Base-by-base conservation (phyloP, 306 rosid genomes). In the Astragalus glycyphyllos region DNA sequence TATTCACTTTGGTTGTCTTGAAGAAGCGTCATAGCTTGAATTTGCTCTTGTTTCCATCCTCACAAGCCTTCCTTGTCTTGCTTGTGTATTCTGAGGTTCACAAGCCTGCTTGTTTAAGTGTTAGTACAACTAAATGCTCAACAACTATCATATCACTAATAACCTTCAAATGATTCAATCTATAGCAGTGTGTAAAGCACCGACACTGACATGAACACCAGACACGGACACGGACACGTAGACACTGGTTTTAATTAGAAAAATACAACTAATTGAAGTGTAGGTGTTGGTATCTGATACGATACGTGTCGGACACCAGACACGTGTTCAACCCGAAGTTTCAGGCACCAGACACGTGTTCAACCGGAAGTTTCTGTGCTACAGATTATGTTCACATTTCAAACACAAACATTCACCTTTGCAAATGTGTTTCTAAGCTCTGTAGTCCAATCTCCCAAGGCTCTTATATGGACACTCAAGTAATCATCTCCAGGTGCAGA, bases 401-500 rank as follows among this genome's bases (percentile, higher is more conserved):
- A 46, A 4, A 63, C 41, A 73, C 38, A 14, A 74, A 53, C 44
- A 74, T 75, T 75, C 81, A 93, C 96, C 94, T 88, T 32, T 32
- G 71, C 72, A 66, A 94, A 94, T 77, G 14, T 81, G 11, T 82
- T 75, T 76, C 79, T 79, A 34, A 94, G 98, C 80, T 84, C 96
- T 17, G 81, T 53, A 14, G 98, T 94, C 98, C 97, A 94, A 76
- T 94, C 98, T 45, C 98, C 98, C 40, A 80, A 65, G 48, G 94
- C 75, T 81, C 90, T 41, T 12, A 94, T 83, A 74, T 90, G 98
- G 69, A 89, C 91, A 73, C 97, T 90, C 78, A 94, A 76, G 85
- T 89, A 90, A 49, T 89, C 92, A 72, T 94, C 97, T 65, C 95
- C 96, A 0, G 97, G 97, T 37, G 98, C 98, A 58, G 98, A 94